Conservation (phyloP, 345 rosid genomes). For the Populus ilicifolia region DNA sequence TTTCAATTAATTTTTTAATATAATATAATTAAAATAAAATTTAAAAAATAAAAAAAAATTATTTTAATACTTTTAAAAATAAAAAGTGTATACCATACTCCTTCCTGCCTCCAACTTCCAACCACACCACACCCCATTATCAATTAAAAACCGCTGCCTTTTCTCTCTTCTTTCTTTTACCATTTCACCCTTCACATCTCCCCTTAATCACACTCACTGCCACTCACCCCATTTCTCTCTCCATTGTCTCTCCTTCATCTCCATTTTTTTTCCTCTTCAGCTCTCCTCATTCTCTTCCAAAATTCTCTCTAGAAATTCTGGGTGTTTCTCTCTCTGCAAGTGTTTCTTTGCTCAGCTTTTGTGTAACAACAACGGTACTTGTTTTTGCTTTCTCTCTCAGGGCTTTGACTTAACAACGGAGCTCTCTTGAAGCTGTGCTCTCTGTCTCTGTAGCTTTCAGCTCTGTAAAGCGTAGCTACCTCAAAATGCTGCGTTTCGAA, state of each 20-base stretch:
- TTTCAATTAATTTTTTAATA: too few relatives aligned
- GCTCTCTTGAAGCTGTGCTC: background rate
- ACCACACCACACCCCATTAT: background rate
- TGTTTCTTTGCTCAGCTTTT: background rate
- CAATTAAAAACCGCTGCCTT: background rate
- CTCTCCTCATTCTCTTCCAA: background rate
- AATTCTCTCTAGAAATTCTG: background rate
- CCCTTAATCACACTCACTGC: conserved; percentile 15
- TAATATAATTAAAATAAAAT: too few relatives aligned
- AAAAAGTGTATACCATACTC: too few relatives aligned
- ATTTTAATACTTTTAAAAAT: too few relatives aligned
- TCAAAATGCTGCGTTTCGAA: background rate
- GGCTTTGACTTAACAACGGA: background rate
- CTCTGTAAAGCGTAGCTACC: background rate
- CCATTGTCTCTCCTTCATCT: background rate
- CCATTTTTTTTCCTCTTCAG: background rate
- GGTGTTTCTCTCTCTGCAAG: background rate
- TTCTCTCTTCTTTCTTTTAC: background rate
- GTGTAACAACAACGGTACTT: background rate
- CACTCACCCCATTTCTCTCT: background rate
- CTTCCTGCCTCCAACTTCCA: background rate
- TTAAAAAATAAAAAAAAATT: too few relatives aligned
- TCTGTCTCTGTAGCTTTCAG: background rate
- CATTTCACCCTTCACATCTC: background rate
- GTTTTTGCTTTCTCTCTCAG: background rate